Base-by-base conservation (phyloP, 148 eudicot genomes). In the Cornus suecica region DNA sequence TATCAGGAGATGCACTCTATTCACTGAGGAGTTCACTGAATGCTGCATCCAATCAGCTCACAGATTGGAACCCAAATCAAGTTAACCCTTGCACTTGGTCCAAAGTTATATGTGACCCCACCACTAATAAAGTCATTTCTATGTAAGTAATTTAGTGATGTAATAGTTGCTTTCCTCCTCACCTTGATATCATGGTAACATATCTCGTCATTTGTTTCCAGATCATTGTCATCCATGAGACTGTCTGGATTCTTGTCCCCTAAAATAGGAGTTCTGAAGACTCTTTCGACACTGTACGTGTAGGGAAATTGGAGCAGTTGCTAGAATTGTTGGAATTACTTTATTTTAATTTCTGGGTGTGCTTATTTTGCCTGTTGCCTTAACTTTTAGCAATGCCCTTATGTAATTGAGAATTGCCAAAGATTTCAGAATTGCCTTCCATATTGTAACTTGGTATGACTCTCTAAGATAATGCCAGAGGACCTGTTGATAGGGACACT, bases 41-140 rank as follows among this genome's bases (percentile, higher is more conserved):
- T 66, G 99, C 90, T 85, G 82, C 97, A 26, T 9, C 69, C 14
- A 63, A 68, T 86, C 97, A 96, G 85, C 90, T 96, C 45, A 7
- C 72, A 67, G 89, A 88, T 83, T 96, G 99, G 99, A 88, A 86
- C 77, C 85, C 69, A 61, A 78, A 90, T 80, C 90, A 79, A 84
- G 95, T 96, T 54, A 87, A 78, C 75, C 99, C 99, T 1, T 96
- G 99, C 85, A 90, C 93, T 76, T 96, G 99, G 99, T 83, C 97
- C 72, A 88, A 90, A 83, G 84, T 96, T 82, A 85, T 37, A 66
- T 96, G 99, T 78, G 90, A 92, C 72, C 0, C 32, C 25, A 73
- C 32, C 25, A 73, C 75, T 73, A 63, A 64, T 70, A 69, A 78
- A 75, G 99, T 95, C 78, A 68, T 77, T 63, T 78, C 90, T 77